A percentile compares a stretch with the other conserved stretches of the same genome.
Conservation (phyloP, 768 basidiomycete species). For the Cantharellus cinnabarinus region DNA sequence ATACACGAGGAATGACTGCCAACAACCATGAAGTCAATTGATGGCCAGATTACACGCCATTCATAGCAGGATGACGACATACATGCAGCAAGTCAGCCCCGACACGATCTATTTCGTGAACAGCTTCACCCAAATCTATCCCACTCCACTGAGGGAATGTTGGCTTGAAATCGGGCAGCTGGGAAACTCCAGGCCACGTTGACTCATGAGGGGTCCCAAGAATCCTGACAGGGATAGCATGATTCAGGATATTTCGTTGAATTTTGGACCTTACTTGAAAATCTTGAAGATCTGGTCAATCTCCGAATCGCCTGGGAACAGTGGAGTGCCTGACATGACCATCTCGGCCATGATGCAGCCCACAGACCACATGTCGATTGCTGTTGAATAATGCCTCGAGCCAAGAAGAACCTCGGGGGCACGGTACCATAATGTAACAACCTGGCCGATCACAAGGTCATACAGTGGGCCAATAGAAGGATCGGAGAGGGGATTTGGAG, state of each 20-base stretch:
- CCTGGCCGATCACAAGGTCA: constrained; percentile 26
- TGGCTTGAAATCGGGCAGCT: constrained; percentile 84
- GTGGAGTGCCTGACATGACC: constrained; percentile 71
- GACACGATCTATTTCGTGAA: constrained; percentile 49
- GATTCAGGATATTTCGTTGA: background rate
- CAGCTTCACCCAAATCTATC: constrained; percentile 45
- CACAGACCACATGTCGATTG: constrained; percentile 99
- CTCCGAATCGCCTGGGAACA: constrained; percentile 98
- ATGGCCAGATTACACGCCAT: background rate
- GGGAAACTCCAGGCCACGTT: constrained; percentile 74
- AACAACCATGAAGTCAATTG: background rate
- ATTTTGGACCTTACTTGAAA: constrained; percentile 47
- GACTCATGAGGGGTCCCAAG: constrained; percentile 88
- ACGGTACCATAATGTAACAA: constrained; percentile 98
- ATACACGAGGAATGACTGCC: constrained; percentile 51
- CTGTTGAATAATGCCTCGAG: constrained; percentile 88
- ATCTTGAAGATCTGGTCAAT: constrained; percentile 99
- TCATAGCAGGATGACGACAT: constrained; percentile 8
- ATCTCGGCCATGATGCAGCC: constrained; percentile 97
- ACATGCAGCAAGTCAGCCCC: constrained; percentile 72
- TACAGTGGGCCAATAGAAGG: too few relatives aligned
- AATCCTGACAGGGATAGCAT: constrained; percentile 29
- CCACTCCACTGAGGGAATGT: constrained; percentile 90
- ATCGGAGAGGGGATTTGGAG: background rate
- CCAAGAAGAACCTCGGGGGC: constrained; percentile 94